A percentile compares a stretch with the other conserved stretches of the same genome.
These are phyloP conservation scores for Umbelopsis vinacea DNA, from an alignment of 192 early-diverging fungal genomes.

Conservation along the genomic window DNA sequence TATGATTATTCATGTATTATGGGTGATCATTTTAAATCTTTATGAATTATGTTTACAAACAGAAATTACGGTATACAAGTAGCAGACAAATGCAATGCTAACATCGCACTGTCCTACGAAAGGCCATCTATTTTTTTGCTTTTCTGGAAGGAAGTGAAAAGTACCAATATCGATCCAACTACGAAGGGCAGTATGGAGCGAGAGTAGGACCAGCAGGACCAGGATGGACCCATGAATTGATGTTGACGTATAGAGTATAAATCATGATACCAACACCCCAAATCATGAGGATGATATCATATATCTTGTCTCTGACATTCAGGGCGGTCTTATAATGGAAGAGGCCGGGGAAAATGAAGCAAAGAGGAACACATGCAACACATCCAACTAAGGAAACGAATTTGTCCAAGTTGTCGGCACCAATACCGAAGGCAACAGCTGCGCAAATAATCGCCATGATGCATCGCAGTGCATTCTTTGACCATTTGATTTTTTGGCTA, in stretches of 20 bases:
- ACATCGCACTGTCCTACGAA: too few relatives aligned
- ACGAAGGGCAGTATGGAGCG: constrained; percentile 26
- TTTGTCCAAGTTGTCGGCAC: constrained; percentile 76
- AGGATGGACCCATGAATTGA: constrained; percentile 51
- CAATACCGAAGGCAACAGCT: constrained; percentile 67
- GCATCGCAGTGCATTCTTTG: constrained; percentile 72
- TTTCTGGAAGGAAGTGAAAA: too few relatives aligned
- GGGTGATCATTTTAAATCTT: too few relatives aligned
- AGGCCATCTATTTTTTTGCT: too few relatives aligned
- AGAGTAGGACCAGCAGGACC: constrained; percentile 16
- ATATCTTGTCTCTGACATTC: constrained; percentile 43
- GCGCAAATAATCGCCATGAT: constrained; percentile 65
- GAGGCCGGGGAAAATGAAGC: constrained; percentile 85
- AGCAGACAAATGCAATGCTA: too few relatives aligned
- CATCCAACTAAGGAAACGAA: constrained; percentile 86
- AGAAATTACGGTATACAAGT: too few relatives aligned
- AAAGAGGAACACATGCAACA: constrained; percentile 71
- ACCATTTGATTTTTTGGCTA: constrained; percentile 66
- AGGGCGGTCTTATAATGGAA: constrained; percentile 72
- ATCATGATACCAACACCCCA: constrained; percentile 70
- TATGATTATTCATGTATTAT: too few relatives aligned
- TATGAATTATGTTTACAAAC: too few relatives aligned
- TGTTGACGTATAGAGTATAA: constrained; percentile 82
- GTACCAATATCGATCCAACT: too few relatives aligned
- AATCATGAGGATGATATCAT: constrained; percentile 63